Conservation (phyloP, 2,329 filamentous ascomycete species). For the Dryadomyces quercivorus region DNA sequence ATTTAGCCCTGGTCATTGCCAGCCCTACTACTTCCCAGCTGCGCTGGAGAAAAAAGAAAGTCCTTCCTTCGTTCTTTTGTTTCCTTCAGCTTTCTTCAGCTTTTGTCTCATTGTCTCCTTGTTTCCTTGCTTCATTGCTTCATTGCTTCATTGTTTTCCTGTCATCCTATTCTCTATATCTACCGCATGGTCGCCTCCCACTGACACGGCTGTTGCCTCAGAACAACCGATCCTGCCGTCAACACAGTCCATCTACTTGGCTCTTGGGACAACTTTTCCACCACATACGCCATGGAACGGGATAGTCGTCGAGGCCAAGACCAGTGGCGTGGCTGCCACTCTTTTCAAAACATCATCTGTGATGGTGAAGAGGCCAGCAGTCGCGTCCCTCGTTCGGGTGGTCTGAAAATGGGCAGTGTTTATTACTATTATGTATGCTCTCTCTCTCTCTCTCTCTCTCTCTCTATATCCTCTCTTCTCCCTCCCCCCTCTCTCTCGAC, state of each 20-base stretch:
- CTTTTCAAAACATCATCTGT: conserved; percentile 73
- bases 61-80: neutral
- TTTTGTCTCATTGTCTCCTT: neutral
- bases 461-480: too few species aligned
- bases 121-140: too few species aligned
- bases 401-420: conserved; percentile 80
- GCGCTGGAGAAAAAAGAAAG: neutral
- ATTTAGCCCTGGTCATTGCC: neutral
- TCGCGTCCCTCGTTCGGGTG: conserved; percentile 53
- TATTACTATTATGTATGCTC: conserved; percentile 96
- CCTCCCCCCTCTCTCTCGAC: too few species aligned
- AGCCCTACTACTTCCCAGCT: too few species aligned
- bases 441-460: too few species aligned
- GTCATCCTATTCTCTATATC: neutral
- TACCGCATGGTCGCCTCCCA: neutral
- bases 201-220: conserved; percentile 17
- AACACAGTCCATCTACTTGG: conserved; percentile 70
- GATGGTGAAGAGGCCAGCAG: conserved; percentile 53
- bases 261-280: conserved; percentile 90
- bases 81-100: neutral
- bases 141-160: too few species aligned
- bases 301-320: conserved; percentile 62
- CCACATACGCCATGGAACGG: conserved; percentile 66
- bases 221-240: conserved; percentile 47
- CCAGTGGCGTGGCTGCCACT: conserved; percentile 80